Evolutionary conservation across 768 basidiomycete genomes (phyloP).

Genomic region (Leccinum longicurvipes): DNA sequence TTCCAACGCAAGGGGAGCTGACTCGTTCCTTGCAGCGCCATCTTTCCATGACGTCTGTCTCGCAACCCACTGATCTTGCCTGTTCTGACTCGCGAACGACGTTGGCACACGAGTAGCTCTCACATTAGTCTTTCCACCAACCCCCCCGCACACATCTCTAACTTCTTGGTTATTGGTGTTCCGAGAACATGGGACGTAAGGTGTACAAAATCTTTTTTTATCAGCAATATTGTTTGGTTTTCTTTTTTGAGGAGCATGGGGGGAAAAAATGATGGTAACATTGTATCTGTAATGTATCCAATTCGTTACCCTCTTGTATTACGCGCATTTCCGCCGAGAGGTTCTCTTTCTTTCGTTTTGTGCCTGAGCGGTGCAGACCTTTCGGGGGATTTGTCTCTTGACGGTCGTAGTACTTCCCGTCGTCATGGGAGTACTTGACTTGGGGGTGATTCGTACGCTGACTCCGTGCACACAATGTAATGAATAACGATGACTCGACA

Average conservation of each 20-base stretch:
- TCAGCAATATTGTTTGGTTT: slow-evolving; percentile 4
- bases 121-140: not conserved
- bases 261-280: slow-evolving; percentile 10
- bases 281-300: slow-evolving; percentile 26
- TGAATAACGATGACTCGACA: too few species aligned
- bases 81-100: slow-evolving; percentile 24
- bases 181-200: not conserved
- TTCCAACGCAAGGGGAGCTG: slow-evolving; percentile 10
- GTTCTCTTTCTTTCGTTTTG: too few species aligned
- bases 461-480: too few species aligned
- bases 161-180: not conserved
- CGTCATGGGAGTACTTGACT: too few species aligned
- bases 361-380: too few species aligned
- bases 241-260: not conserved
- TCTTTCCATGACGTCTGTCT: slow-evolving; percentile 23
- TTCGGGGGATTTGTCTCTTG: too few species aligned
- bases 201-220: slow-evolving; percentile 8
- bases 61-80: slow-evolving; percentile 4
- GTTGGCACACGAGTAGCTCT: slow-evolving; percentile 16
- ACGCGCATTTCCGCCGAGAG: not conserved
- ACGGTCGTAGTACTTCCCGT: too few species aligned
- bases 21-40: slow-evolving; percentile 27
- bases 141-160: not conserved
- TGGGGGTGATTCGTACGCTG: too few species aligned
- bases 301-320: slow-evolving; percentile 26